Evolutionary conservation across 1,284 basidiomycete species (phyloP), one percentile per base, ranked within the genome.

Genomic region (Pseudozyma pruni): DNA sequence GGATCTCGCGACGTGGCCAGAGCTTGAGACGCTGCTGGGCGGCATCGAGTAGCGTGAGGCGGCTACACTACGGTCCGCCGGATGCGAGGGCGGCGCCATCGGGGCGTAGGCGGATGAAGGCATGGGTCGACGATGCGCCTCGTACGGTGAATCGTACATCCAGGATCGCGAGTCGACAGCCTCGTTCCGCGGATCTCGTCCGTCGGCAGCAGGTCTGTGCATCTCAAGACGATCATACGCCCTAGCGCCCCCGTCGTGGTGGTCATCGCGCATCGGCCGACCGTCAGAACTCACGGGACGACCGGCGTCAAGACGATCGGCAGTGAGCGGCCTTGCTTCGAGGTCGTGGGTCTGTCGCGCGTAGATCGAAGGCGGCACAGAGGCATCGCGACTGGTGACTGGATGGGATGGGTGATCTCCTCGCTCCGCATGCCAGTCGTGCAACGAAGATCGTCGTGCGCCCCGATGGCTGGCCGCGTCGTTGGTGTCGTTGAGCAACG

Each of bases 401-500:
- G 34, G 3, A 9, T 41, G 51, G 4, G 23, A 19, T 10, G 25
- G 16, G 13, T n/a, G n/a, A n/a, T 54, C 61, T 16, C 55, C 42
- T 16, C 45, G 50, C 5, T 48, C 52, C 19, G 56, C 68, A 25
- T 70, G 68, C 74, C 72, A 78, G 9, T 74, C 75, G 29, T 75
- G 58, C 46, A 72, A 17, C 1, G 75, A 74, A 9, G 63, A 60
- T 13, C 70, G 54, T 32, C 64, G 37, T 27, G 53, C 52, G 13
- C 25, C 34, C 2, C 44, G 39, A 10, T 27, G 25, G 23, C 58
- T 57, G 10, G 31, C 37, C 13, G 59, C 35, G 4, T 59, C 52
- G 42, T 69, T 66, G 6, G 34, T 37, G 31, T 71, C 68, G 47
- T 78, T 78, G 41, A 78, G 66, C 19, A 78, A 51, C 29, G 63